Evolutionary conservation across 257 asterid genomes (phyloP).

Genomic region (Salvia rosmarinus): DNA sequence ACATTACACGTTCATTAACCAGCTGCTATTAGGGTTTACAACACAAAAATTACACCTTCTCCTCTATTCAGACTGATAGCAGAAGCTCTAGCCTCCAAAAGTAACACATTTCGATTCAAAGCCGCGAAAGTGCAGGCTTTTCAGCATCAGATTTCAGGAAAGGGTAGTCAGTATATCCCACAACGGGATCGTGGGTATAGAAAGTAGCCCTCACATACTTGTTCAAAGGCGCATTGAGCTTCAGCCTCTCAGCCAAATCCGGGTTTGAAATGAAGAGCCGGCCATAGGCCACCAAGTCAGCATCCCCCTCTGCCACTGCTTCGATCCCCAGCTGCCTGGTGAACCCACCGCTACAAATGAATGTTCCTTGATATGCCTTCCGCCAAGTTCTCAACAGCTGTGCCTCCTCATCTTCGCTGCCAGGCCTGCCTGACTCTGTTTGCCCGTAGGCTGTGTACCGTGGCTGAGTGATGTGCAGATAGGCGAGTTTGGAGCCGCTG

Average conservation of each 20-base stretch:
- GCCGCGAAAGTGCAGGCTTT: constrained; percentile 40
- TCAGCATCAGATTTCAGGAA: constrained; percentile 36
- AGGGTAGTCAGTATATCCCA: constrained; percentile 74
- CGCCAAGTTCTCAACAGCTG: constrained; percentile 59
- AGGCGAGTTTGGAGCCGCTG: constrained; percentile 54
- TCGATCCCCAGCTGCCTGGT: constrained; percentile 62
- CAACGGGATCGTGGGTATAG: constrained; percentile 65
- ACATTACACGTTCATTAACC: no score
- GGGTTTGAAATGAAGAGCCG: constrained; percentile 71
- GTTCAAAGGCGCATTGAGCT: constrained; percentile 55
- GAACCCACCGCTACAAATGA: constrained; percentile 73
- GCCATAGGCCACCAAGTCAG: constrained; percentile 69
- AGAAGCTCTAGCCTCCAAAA: constrained; percentile 21
- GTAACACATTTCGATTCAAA: constrained; percentile 13
- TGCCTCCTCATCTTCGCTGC: constrained; percentile 77
- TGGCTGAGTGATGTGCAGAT: constrained; percentile 90
- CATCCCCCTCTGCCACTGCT: constrained; percentile 57
- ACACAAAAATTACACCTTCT: not conserved
- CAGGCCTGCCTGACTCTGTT: constrained; percentile 71
- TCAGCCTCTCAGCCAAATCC: constrained; percentile 58
- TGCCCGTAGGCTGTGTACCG: constrained; percentile 80
- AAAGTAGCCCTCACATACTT: constrained; percentile 64
- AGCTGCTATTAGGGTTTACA: constrained; percentile 9
- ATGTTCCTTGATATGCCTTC: constrained; percentile 62
- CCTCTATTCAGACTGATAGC: not conserved